A percentile compares a stretch with the other conserved stretches of the same genome.
Evolutionary conservation across 306 rosid species (phyloP).

Genomic region (Cucurbita ficifolia): DNA sequence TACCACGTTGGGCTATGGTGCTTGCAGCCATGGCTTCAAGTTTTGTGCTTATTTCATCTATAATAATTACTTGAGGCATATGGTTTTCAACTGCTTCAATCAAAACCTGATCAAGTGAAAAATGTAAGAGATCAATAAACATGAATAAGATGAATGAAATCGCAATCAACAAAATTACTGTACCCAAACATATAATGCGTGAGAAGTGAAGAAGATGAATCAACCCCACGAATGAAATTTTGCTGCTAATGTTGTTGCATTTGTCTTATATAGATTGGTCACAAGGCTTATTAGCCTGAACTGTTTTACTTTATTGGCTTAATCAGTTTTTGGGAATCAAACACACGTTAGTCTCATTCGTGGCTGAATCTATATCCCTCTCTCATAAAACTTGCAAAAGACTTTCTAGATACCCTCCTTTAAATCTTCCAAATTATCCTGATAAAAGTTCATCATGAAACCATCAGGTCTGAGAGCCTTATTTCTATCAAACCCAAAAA

Average conservation of each 20-base stretch:
- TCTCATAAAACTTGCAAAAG: background rate
- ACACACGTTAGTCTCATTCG: background rate
- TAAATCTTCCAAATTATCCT: background rate
- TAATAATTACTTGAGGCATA: constrained; percentile 95
- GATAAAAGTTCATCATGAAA: background rate
- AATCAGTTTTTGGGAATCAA: background rate
- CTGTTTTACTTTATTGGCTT: background rate
- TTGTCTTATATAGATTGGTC: background rate
- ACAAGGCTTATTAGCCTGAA: background rate
- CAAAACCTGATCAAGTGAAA: constrained; percentile 45
- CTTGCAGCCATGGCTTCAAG: constrained; percentile 99
- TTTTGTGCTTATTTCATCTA: constrained; percentile 92
- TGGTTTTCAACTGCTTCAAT: constrained; percentile 98
- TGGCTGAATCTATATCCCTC: background rate
- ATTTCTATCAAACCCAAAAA: background rate
- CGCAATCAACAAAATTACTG: background rate
- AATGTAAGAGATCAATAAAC: constrained; percentile 1
- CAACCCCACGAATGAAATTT: background rate
- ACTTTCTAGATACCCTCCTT: background rate
- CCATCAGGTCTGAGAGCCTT: background rate
- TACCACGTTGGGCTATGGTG: constrained; percentile 94
- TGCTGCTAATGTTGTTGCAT: background rate
- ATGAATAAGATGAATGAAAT: constrained; percentile 6
- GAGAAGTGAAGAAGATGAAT: background rate
- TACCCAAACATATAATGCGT: background rate